Evolutionary conservation across 345 rosid species (phyloP).

Genomic region (Ceriops decandra): DNA sequence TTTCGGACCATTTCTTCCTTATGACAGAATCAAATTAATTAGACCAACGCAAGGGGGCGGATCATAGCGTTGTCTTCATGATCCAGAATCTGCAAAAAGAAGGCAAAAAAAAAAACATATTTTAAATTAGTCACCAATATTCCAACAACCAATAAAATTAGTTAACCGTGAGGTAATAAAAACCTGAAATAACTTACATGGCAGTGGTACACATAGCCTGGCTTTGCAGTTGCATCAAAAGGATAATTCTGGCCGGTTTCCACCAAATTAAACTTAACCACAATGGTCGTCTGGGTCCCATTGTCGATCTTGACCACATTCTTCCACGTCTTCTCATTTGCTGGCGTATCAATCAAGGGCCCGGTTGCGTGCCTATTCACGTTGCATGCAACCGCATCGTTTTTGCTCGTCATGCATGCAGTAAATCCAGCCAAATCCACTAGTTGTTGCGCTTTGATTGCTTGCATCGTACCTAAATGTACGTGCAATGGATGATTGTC

Average conservation of each 20-base stretch:
- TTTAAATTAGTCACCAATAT: too few relatives aligned
- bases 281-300: slow-evolving; percentile 15
- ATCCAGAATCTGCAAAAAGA: too few relatives aligned
- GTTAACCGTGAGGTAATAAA: too few relatives aligned
- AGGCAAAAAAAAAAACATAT: too few relatives aligned
- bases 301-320: slow-evolving; percentile 20
- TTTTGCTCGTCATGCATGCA: slow-evolving; percentile 15
- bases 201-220: slow-evolving; percentile 1
- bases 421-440: slow-evolving; percentile 4
- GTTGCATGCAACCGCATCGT: slow-evolving; percentile 21
- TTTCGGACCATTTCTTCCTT: too few relatives aligned
- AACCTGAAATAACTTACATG: too few relatives aligned
- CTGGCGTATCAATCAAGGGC: background rate
- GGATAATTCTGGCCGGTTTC: slow-evolving; percentile 10
- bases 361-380: slow-evolving; percentile 14
- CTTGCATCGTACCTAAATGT: slow-evolving; percentile 10
- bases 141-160: too few relatives aligned
- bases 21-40: too few relatives aligned
- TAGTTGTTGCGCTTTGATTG: slow-evolving; percentile 4
- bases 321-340: slow-evolving; percentile 27
- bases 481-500: slow-evolving; percentile 23
- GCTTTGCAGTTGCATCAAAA: slow-evolving; percentile 23
- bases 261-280: slow-evolving; percentile 20
- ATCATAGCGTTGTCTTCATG: too few relatives aligned
- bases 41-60: too few relatives aligned